Evolutionary conservation across 495 filamentous ascomycete genomes (phyloP), one percentile per base, ranked within the genome.

Genomic region (Sordaria brevicollis): DNA sequence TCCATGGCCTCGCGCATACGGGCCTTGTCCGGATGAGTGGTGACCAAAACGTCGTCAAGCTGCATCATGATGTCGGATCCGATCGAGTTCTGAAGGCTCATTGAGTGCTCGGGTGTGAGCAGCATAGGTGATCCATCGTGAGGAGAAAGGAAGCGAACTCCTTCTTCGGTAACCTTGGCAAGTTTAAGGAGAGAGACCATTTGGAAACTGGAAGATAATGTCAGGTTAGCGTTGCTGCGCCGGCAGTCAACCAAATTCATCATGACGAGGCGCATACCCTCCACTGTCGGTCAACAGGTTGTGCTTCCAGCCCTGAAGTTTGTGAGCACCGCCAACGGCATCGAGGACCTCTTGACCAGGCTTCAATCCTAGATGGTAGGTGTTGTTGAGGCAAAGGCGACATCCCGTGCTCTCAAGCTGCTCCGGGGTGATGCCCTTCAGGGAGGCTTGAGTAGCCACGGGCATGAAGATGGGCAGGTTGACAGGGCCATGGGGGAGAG

Each of bases 21-120:
- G 25, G 80, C 85, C 49, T 87, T 82, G 79, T 97, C 94, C 4
- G 94, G 94, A 0, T 93, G 97, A 0, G 95, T 98, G 10, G 96
- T 97, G 25, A 91, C 93, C 66, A 98, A 90, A 39, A 99, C 96
- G 77, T 99, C 95, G 81, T 99, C 95, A 8, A 99, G 87, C 79
- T 98, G 96, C 96, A 99, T 98, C 35, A 98, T 96, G 75, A 99
- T 98, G 82, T 99, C 95, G 67, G 92, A 95, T 74, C 95, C 96
- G 75, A 99, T 98, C 35, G 91, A 92, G 79, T 98, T 97, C 76
- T 99, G 95, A 19, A 99, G 87, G 29, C 91, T 90, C 70, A 98
- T 98, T 1, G 95, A 98, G 81, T 97, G 94, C 78, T 99, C 95
- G 4, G 95, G 95, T 0, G 96, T 98, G 13, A 99, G 89, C 10